Conservation (phyloP, 202 grass and related monocot genomes). For the Bolboschoenoplectus hybrid region DNA sequence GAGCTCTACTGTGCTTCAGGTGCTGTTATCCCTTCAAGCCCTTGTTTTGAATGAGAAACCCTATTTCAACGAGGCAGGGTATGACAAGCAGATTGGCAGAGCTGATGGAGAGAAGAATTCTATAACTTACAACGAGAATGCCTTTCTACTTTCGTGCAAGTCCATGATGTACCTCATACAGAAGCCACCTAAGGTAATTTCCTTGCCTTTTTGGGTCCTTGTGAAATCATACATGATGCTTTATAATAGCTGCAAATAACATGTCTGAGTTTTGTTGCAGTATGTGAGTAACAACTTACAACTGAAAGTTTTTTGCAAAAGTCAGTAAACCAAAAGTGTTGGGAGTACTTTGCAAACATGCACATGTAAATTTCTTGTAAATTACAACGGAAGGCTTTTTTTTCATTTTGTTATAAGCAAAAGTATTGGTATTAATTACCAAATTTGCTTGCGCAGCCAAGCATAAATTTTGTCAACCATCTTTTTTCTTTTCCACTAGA, state of each 20-base stretch:
- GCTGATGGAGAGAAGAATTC: conserved; percentile 96
- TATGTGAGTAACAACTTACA: background rate
- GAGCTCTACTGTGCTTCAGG: conserved; percentile 82
- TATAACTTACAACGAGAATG: conserved; percentile 92
- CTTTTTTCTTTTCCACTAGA: background rate
- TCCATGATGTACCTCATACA: conserved; percentile 80
- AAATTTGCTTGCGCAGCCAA: background rate
- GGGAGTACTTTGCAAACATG: background rate
- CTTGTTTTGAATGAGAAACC: conserved; percentile 98
- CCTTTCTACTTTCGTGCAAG: conserved; percentile 87
- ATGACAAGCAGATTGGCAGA: conserved; percentile 89
- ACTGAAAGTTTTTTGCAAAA: background rate
- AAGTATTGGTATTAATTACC: background rate
- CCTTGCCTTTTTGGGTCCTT: conserved; percentile 30
- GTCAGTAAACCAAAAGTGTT: conserved; percentile 1
- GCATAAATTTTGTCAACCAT: background rate
- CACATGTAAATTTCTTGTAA: background rate
- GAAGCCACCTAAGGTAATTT: conserved; percentile 81
- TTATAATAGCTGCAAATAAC: conserved; percentile 27
- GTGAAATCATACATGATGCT: background rate
- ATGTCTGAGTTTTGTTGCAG: background rate
- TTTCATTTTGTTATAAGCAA: background rate
- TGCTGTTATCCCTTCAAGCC: conserved; percentile 93
- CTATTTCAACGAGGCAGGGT: conserved; percentile 96
- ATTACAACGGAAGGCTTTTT: background rate